phyloP scores from a whole-genome alignment of 345 rosid genomes.

The Carallia brachiata region DNA sequence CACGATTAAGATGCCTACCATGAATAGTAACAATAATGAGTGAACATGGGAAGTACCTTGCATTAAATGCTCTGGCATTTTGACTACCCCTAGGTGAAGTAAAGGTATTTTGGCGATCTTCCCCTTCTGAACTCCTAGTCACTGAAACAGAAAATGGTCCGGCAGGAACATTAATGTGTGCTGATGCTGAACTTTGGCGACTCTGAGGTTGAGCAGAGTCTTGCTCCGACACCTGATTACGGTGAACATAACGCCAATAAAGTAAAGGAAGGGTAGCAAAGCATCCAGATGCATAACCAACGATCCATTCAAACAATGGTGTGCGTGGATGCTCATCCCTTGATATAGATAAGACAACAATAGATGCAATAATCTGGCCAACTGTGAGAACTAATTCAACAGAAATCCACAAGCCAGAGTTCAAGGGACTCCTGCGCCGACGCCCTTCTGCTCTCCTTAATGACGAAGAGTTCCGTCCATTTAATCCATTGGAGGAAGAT shows the following conservation, averaged over 20 bases:
- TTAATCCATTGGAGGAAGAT: slow-evolving; percentile 48
- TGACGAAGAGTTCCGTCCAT: slow-evolving; percentile 42
- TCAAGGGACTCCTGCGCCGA: slow-evolving; percentile 85
- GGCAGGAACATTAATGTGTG: slow-evolving; percentile 66
- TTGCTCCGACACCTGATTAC: slow-evolving; percentile 62
- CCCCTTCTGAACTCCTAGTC: slow-evolving; percentile 64
- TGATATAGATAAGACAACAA: slow-evolving; percentile 70
- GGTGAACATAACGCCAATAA: slow-evolving; percentile 82
- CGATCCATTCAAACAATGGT: slow-evolving; percentile 80
- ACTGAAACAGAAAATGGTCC: slow-evolving; percentile 78
- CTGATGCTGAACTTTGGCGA: slow-evolving; percentile 35
- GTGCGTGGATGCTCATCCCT: slow-evolving; percentile 77
- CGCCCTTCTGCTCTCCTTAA: slow-evolving; percentile 61
- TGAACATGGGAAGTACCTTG: slow-evolving; percentile 46
- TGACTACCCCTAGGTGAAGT: slow-evolving; percentile 58
- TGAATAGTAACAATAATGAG: not conserved
- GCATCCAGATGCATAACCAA: slow-evolving; percentile 92
- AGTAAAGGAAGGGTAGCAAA: slow-evolving; percentile 82
- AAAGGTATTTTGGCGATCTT: slow-evolving; percentile 43
- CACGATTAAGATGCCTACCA: not conserved
- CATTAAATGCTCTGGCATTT: slow-evolving; percentile 44
- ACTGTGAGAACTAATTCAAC: slow-evolving; percentile 73
- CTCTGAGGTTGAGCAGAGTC: slow-evolving; percentile 55
- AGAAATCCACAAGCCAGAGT: slow-evolving; percentile 94
- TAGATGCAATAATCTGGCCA: slow-evolving; percentile 83